phyloP scores from a whole-genome alignment of 2,329 filamentous ascomycete species.

The Phyllosticta paracitricarpa region DNA sequence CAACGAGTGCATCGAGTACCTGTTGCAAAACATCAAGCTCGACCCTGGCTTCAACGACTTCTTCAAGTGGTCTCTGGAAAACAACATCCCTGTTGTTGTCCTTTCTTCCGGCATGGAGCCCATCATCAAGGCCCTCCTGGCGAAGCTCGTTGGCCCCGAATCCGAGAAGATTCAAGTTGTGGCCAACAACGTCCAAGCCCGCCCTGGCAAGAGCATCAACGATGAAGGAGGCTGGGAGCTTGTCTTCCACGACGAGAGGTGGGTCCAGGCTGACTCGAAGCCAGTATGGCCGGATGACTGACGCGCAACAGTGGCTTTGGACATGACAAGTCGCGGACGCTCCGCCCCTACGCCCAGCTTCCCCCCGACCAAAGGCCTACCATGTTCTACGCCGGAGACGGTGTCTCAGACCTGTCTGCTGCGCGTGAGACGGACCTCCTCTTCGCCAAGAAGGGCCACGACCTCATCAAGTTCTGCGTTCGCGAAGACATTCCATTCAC shows the following conservation, averaged over 20 bases:
- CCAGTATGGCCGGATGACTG: not conserved
- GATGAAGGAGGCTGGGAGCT: conserved; percentile 81
- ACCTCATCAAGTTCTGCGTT: conserved; percentile 81
- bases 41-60: conserved; percentile 86
- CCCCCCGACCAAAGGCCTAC: conserved; percentile 60
- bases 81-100: conserved; percentile 87
- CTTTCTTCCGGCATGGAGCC: conserved; percentile 89
- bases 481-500: conserved; percentile 78
- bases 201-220: conserved; percentile 62
- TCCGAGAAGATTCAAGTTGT: conserved; percentile 77
- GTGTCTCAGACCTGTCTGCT: conserved; percentile 84
- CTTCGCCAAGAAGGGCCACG: conserved; percentile 33
- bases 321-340: conserved; percentile 93
- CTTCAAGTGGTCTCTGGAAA: conserved; percentile 67
- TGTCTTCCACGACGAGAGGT: conserved; percentile 70
- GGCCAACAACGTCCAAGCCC: conserved; percentile 67
- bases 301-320: conserved; percentile 54
- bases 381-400: conserved; percentile 92
- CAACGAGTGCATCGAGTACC: conserved; percentile 66
- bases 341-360: conserved; percentile 73
- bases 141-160: conserved; percentile 70
- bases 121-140: conserved; percentile 74
- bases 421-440: conserved; percentile 62
- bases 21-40: conserved; percentile 74
- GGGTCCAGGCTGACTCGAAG: conserved; percentile 33